Percentiles rank a stretch among this genome's conserved stretches.
phyloP scores from a whole-genome alignment of 371 early-diverging fungal genomes.

The Mortierella sp. region DNA sequence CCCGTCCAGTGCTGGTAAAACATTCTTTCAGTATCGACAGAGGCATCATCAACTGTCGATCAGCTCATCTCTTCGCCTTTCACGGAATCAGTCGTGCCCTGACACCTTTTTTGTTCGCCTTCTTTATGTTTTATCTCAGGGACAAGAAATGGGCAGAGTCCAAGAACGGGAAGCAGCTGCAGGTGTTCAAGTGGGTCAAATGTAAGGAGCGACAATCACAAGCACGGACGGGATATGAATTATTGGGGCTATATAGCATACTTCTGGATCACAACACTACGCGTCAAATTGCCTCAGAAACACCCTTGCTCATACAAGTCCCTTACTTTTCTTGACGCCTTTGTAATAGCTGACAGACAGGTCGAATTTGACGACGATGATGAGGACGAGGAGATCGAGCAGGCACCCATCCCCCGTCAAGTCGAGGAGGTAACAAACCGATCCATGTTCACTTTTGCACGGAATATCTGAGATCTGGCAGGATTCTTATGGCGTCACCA shows the following conservation, averaged over 20 bases:
- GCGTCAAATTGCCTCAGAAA: neutral
- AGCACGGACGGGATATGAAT: neutral
- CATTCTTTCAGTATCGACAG: no score
- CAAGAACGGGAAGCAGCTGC: constrained; percentile 62
- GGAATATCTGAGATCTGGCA: no score
- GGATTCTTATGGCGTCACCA: no score
- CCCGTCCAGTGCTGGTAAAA: constrained; percentile 59
- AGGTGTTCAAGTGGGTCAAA: constrained; percentile 71
- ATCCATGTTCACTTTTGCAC: no score
- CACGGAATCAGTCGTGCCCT: neutral
- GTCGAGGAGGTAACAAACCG: constrained; percentile 39
- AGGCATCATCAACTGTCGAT: neutral
- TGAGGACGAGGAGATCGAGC: constrained; percentile 58
- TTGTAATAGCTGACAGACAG: constrained; percentile 58
- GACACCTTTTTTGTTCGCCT: neutral
- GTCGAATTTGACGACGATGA: constrained; percentile 62
- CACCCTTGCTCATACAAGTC: neutral
- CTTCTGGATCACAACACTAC: no score
- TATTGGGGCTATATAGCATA: neutral
- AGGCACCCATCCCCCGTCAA: constrained; percentile 29
- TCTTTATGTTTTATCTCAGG: constrained; percentile 38
- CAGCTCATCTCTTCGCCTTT: constrained; percentile 3
- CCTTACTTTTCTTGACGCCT: neutral
- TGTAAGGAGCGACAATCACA: constrained; percentile 49
- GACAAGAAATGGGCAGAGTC: constrained; percentile 72